Evolutionary conservation across 805 yeast species (phyloP), one percentile per base, ranked within the genome.

Genomic region (Ogataea ramenticola): DNA sequence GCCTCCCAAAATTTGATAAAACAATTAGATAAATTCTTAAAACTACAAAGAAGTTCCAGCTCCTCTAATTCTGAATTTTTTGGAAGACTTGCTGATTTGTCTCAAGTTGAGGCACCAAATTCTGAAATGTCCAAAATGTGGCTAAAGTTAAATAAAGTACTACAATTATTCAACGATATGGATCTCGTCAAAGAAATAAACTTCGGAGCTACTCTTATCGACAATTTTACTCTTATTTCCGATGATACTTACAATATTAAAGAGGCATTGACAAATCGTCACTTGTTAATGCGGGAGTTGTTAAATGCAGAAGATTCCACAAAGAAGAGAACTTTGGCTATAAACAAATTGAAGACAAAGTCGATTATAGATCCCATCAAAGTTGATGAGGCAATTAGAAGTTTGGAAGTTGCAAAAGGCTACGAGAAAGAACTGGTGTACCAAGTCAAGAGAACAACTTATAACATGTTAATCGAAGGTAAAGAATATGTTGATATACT

Each of bases 231-330:
- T 44, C 68, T 75, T 53, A 67, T 88, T 26, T 67, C 79, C 3
- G 75, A 76, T 48, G 96, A 90, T 53, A 82, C 93, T 15, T 93
- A 82, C 61, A 81, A 84, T 46, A 83, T 90, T 45, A 93, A 93
- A 62, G 99, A 93, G 64, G 83, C 96, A 0, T 68, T 93, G 43
- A 93, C 99, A 0, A 90, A 91, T 64, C 73, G 99, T 46, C 96
- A 93, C 61, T 70, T 93, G 45, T 65, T 91, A 33, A 93, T 93
- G 96, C 75, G 97, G 43, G 99, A 93, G 51, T 68, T 88, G 42
- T 56, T 77, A 29, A 84, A 78, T 56, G 90, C 96, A 2, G 95
- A 90, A 60, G 77, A 80, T 8, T 77, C 71, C 45, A 79, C 96
- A 1, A 79, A 75, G 52, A 65, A 75, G 27, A 84, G 79, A 54